Base-by-base conservation (phyloP, 106 monocot species). In the Dendrobium officinale region DNA sequence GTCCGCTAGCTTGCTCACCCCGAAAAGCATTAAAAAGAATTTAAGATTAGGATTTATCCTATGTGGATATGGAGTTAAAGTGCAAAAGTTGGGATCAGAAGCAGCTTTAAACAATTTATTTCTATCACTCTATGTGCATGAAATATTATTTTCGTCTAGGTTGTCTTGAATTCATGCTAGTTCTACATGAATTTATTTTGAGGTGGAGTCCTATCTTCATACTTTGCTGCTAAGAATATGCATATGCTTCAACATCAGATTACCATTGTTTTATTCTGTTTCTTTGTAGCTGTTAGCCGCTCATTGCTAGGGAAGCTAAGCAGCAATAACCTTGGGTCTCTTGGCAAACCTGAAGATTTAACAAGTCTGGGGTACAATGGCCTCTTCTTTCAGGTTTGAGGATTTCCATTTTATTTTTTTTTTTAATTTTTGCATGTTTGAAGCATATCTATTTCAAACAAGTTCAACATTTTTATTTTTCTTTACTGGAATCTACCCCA, bases 361-460 rank as follows among this genome's bases (percentile, higher is more conserved):
- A 2, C 80, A 48, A 78, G 77, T 59, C 78, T 67, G 15, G 80
- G 56, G 9, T 68, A 72, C 29, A 68, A 49, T 61, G 47, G 78
- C 80, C 31, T 82, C 40, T 86, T 91, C 51, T 77, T 33, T 81
- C 90, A 90, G 90, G 90, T 84, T 84, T 78, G 72, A 42, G 80
- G 43, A 47, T 78, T 20, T 77, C 22, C 9, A 29, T 55, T n/a
- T 6, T 37, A n/a, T 20, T 22, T 61, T 68, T 4, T 18, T 41
- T 2, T 20, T 82, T 10, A 59, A 59, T 27, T 47, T 31, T 8
- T 59, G 42, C 18, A 31, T 74, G 70, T 70, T 70, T 70, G 37
- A 33, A 31, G 15, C 4, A 22, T 76, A 27, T 49, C 49, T 49
- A 4, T 51, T 49, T 76, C 26, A 49, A 26, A 11, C 27, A 8